Base-by-base conservation (phyloP, 306 rosid species). In the Fragaria ananassa region DNA sequence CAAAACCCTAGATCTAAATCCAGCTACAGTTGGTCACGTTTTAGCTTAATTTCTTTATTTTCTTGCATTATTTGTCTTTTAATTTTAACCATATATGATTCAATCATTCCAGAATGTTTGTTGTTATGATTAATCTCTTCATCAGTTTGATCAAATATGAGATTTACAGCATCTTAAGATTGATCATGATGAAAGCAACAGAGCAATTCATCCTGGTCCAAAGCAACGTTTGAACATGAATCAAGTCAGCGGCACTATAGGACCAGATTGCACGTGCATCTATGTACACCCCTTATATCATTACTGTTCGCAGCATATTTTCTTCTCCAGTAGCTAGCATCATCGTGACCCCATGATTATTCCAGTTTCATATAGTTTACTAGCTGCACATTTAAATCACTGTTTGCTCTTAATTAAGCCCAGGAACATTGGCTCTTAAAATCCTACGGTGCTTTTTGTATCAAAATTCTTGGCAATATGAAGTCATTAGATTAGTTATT, bases 221-320 rank as follows among this genome's bases (percentile, higher is more conserved):
- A 70, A 74, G 66, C 64, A 69, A 74, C 75, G 68, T 83, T 78
- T 71, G 85, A 86, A 72, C 78, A 73, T 70, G 72, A 69, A 60
- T 76, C 79, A 69, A 71, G 89, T 83, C 86, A 82, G 83, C 85
- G 39, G 18, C 41, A 15, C 39, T 51, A 73, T 72, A 62, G 81
- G 83, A 71, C 42, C 65, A 64, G n/a, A 13, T 64, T 81, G 76
- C 87, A 83, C 85, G 85, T 85, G 86, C 69, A 74, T 60, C 79
- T 62, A 70, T 73, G 72, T 13, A n/a, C 35, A 23, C 46, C n/a
- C n/a, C 39, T 4, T 15, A 11, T 13, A 35, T 2, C 42, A 41
- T 45, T 45, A 41, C 39, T 42, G 6, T 35, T 49, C 9, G 25
- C 8, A 45, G 8, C 27, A 25, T 69, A 45, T 8, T 69, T 70